Conservation (phyloP, 768 basidiomycete species). For the Multifurca ochricompacta region DNA sequence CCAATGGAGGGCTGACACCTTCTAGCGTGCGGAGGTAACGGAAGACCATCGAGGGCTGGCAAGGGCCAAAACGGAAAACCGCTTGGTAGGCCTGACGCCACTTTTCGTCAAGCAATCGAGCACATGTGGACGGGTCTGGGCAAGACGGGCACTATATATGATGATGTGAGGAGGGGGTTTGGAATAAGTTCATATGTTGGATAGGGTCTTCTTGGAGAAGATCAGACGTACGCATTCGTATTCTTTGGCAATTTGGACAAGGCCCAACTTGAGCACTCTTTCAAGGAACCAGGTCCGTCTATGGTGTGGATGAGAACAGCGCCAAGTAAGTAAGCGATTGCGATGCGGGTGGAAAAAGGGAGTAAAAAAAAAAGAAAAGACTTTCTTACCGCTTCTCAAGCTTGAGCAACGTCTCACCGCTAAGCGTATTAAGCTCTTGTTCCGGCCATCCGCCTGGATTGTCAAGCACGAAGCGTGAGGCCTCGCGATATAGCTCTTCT, state of each 20-base stretch:
- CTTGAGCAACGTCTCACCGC: conserved; percentile 75
- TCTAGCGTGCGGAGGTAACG: conserved; percentile 88
- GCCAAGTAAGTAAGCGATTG: not conserved
- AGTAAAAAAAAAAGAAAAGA: conserved; percentile 14
- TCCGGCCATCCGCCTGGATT: conserved; percentile 83
- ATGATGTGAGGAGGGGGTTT: not conserved
- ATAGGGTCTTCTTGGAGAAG: not conserved
- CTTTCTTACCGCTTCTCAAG: conserved; percentile 66
- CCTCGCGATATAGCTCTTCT: conserved; percentile 84
- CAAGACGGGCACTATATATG: conserved; percentile 67
- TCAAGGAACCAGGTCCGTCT: conserved; percentile 95
- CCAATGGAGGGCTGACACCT: conserved; percentile 81
- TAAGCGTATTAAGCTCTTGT: conserved; percentile 74
- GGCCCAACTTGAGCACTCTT: conserved; percentile 83
- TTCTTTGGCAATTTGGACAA: conserved; percentile 84
- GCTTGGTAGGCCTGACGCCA: conserved; percentile 86
- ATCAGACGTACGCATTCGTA: conserved; percentile 76
- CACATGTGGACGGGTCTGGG: conserved; percentile 72
- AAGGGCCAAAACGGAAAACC: conserved; percentile 82
- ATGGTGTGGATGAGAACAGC: not conserved
- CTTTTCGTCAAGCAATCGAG: conserved; percentile 82
- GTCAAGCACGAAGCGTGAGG: conserved; percentile 86
- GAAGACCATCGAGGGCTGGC: conserved; percentile 87
- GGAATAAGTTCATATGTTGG: not conserved
- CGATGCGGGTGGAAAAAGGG: not conserved